phyloP scores from a whole-genome alignment of 345 rosid genomes.

The Nephelium lappaceum region DNA sequence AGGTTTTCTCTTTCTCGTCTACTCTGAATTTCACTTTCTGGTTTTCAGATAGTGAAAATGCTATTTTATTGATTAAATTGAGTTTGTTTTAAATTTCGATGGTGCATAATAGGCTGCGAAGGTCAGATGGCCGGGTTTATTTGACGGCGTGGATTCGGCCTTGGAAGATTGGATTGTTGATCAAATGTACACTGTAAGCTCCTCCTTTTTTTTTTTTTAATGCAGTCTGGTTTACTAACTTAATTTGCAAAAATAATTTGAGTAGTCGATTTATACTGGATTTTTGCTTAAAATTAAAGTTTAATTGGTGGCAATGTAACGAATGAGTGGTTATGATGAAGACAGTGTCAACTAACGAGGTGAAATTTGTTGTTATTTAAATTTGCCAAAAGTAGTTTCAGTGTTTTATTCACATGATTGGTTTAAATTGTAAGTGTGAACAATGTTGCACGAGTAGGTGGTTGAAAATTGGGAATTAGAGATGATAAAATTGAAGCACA shows the following conservation, averaged over 20 bases:
- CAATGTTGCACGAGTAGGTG: not conserved
- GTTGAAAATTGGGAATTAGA: no score
- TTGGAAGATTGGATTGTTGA: conserved; percentile 83
- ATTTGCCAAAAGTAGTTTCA: not conserved
- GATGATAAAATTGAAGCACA: not conserved
- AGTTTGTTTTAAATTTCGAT: not conserved
- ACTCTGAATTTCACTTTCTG: not conserved
- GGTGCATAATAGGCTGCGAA: conserved; percentile 63
- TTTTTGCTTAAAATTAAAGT: not conserved
- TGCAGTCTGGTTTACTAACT: not conserved
- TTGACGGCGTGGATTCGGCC: conserved; percentile 60
- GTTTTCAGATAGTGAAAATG: not conserved
- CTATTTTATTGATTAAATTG: not conserved
- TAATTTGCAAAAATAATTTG: not conserved
- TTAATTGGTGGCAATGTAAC: not conserved
- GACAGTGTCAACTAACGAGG: not conserved
- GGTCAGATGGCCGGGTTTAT: conserved; percentile 80
- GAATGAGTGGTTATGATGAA: not conserved
- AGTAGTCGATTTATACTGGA: no score
- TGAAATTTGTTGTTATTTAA: not conserved
- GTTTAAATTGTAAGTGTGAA: not conserved
- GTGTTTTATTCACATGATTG: not conserved
- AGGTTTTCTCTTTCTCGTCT: conserved; percentile 39
- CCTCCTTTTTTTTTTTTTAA: not conserved
- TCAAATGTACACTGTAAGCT: conserved; percentile 76